Evolutionary conservation across 495 filamentous ascomycete species (phyloP).

Genomic region (Cryomyces minteri): DNA sequence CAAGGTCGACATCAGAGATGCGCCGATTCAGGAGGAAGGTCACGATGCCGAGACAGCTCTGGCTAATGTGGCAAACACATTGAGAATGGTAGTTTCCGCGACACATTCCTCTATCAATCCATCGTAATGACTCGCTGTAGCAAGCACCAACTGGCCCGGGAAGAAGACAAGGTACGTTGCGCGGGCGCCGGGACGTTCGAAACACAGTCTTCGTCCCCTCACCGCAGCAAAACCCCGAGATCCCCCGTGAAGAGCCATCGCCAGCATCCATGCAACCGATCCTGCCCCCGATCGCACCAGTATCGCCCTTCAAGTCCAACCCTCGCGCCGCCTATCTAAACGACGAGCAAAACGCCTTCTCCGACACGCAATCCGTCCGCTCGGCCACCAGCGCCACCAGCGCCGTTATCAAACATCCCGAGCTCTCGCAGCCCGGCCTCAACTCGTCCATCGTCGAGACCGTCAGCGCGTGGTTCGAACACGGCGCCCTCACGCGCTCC

Average conservation of each 20-base stretch:
- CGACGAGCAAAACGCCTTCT: conserved; percentile 38
- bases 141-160: conserved; percentile 27
- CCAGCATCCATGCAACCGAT: not conserved
- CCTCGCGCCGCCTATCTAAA: conserved; percentile 10
- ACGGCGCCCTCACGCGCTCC: conserved; percentile 48
- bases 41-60: conserved; percentile 73
- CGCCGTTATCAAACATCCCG: conserved; percentile 50
- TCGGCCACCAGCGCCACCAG: conserved; percentile 50
- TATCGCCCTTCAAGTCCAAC: conserved; percentile 16
- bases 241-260: conserved; percentile 1
- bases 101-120: not conserved
- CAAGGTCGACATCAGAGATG: conserved; percentile 81
- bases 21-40: conserved; percentile 87
- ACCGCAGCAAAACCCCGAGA: conserved; percentile 5
- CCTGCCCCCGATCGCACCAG: not conserved
- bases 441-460: conserved; percentile 88
- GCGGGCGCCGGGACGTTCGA: conserved; percentile 79
- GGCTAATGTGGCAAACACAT: conserved; percentile 76
- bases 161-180: conserved; percentile 49
- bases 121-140: conserved; percentile 29
- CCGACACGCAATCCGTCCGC: conserved; percentile 81
- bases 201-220: conserved; percentile 17
- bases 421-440: conserved; percentile 62
- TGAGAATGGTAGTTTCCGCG: conserved; percentile 38
- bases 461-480: conserved; percentile 65